Base-by-base conservation (phyloP, 495 filamentous ascomycete species). In the Penicillium tannophilum region DNA sequence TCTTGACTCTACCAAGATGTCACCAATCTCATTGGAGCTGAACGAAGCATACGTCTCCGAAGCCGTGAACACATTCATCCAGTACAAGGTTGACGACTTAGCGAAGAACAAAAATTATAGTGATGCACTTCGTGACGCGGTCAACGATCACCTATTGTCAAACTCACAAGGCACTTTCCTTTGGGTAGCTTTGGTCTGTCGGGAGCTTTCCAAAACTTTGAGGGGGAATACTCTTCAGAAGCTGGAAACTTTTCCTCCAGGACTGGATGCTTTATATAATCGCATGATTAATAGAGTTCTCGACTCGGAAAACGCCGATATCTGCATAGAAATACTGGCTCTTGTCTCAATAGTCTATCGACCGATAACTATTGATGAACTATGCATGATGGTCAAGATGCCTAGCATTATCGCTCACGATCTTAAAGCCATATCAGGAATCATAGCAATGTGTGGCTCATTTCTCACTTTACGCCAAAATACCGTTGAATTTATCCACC, bases 81-180 rank as follows among this genome's bases (percentile, higher is more conserved):
- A 39, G 19, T n/a, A 52, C 20, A 52, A 41, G n/a, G 31, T 52
- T 14, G 1, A 52, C 10, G 4, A 35, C 0, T 35, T 52, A 14
- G 3, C n/a, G n/a, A 35, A 52, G 4, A 20, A 6, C 30, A 52
- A 52, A 35, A 36, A 36, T 6, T 52, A 52, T 52, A 35, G 9
- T 1, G 49, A 52, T 33, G 76, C 72, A 50, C 66, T 79, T 26
- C 68, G 80, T 2, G 74, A 80, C 47, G 47, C 48, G 4, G 70
- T 81, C 44, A 80, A 79, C 55, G 63, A 62, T 1, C 70, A 68
- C n/a, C 65, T 77, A 44, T 72, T 75, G 59, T 44, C 52, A 19
- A 69, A 65, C 30, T 52, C 30, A 19, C 30, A 52, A 19, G 30
- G 49, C 9, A 52, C 24, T 23, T 23, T 23, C 2, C 2, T 23